These are phyloP conservation scores for Naganishia albida DNA, from an alignment of 1,284 basidiomycete species.

Conservation along the genomic window DNA sequence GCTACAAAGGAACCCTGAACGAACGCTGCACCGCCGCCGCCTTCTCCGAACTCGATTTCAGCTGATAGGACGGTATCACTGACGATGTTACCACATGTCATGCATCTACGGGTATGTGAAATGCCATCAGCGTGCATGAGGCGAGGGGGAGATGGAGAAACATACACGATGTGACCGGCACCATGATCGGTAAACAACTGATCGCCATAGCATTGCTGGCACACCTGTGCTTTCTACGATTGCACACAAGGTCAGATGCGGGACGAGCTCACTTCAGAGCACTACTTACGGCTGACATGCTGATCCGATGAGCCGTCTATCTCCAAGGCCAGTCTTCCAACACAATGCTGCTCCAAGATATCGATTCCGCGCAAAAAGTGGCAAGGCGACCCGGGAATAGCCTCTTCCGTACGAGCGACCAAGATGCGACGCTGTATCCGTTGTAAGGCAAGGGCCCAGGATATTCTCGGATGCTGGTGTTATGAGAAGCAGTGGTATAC, in stretches of 20 bases:
- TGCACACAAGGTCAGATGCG: not conserved
- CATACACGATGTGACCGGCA: conserved; percentile 21
- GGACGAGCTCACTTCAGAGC: no score
- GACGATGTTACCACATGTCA: conserved; percentile 80
- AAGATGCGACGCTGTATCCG: not conserved
- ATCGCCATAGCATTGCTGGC: conserved; percentile 22
- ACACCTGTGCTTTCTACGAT: conserved; percentile 9
- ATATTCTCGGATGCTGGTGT: no score
- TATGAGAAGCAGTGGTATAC: not conserved
- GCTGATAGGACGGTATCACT: conserved; percentile 94
- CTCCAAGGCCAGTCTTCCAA: not conserved
- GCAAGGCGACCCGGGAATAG: not conserved
- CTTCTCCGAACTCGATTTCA: conserved; percentile 92
- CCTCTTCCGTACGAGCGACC: no score
- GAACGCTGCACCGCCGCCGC: conserved; percentile 85
- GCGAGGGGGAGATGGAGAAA: not conserved
- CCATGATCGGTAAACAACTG: conserved; percentile 26
- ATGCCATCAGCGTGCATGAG: not conserved
- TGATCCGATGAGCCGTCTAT: no score
- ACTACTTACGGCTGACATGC: conserved; percentile 22
- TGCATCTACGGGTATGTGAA: conserved; percentile 60
- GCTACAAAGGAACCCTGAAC: conserved; percentile 95
- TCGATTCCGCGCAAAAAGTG: not conserved
- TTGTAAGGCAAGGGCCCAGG: no score
- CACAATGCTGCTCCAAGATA: not conserved